A percentile compares a stretch with the other conserved stretches of the same genome.
phyloP scores from a whole-genome alignment of 768 basidiomycete genomes.

The Pulveroboletus sp. region DNA sequence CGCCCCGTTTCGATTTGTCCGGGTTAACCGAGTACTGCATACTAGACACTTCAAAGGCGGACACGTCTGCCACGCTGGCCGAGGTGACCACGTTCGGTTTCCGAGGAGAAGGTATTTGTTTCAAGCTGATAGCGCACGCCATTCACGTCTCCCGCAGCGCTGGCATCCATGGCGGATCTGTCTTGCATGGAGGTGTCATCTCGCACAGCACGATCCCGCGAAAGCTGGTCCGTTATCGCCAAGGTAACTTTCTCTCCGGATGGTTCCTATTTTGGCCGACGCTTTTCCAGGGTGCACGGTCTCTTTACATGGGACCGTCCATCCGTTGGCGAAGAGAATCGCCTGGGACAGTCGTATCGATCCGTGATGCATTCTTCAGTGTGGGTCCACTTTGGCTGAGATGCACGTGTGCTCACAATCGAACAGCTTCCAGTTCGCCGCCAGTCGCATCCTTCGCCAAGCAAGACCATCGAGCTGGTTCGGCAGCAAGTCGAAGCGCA shows the following conservation, averaged over 20 bases:
- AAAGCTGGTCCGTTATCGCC: slow-evolving; percentile 74
- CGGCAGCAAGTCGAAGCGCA: slow-evolving; percentile 70
- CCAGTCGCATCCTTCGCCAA: slow-evolving; percentile 58
- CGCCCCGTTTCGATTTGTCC: neutral
- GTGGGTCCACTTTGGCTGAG: slow-evolving; percentile 40
- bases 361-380: slow-evolving; percentile 90
- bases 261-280: neutral
- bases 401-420: slow-evolving; percentile 4
- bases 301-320: slow-evolving; percentile 70
- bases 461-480: slow-evolving; percentile 62
- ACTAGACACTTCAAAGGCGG: slow-evolving; percentile 80
- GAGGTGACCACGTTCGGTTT: slow-evolving; percentile 77
- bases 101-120: slow-evolving; percentile 87
- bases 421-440: slow-evolving; percentile 78
- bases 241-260: slow-evolving; percentile 49
- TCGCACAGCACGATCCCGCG: slow-evolving; percentile 56
- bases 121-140: neutral
- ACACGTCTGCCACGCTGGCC: slow-evolving; percentile 48
- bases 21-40: slow-evolving; percentile 2
- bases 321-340: slow-evolving; percentile 71
- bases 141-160: slow-evolving; percentile 45
- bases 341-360: slow-evolving; percentile 76
- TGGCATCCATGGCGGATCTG: slow-evolving; percentile 81
- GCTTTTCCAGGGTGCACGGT: slow-evolving; percentile 54
- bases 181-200: slow-evolving; percentile 81